Percentiles rank a stretch among this genome's conserved stretches.
phyloP scores from a whole-genome alignment of 2,329 filamentous ascomycete species.

The Orbilia quercus region DNA sequence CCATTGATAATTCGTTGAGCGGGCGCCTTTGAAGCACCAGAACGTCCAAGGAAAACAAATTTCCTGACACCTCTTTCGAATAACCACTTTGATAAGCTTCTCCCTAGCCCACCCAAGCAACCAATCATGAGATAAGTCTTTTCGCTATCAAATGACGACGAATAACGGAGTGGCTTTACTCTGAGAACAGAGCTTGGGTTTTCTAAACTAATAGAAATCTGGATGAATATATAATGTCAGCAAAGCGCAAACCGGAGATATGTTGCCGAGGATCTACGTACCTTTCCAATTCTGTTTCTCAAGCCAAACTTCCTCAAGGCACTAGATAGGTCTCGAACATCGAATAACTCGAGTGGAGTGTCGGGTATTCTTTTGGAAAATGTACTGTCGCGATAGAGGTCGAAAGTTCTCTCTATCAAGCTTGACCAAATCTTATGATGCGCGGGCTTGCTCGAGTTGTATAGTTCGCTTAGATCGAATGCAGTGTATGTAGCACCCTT shows the following conservation, averaged over 20 bases:
- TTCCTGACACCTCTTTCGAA: conserved; percentile 66
- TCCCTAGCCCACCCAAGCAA: conserved; percentile 68
- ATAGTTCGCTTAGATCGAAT: conserved; percentile 36
- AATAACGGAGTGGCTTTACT: conserved; percentile 8
- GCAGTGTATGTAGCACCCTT: conserved; percentile 58
- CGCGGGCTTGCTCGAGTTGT: conserved; percentile 4
- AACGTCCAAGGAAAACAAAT: conserved; percentile 67
- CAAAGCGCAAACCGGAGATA: background rate
- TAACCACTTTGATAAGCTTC: conserved; percentile 68
- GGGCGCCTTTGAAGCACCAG: conserved; percentile 59
- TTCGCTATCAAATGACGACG: conserved; percentile 44
- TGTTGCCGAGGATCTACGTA: background rate
- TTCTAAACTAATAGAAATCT: conserved; percentile 25
- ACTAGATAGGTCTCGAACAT: conserved; percentile 3
- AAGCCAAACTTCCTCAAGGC: conserved; percentile 3
- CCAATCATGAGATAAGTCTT: conserved; percentile 68
- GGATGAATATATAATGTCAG: background rate
- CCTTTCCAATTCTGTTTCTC: conserved; percentile 25
- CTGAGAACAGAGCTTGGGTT: conserved; percentile 1
- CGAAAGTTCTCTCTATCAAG: conserved; percentile 1
- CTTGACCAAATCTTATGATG: conserved; percentile 7
- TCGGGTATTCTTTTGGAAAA: conserved; percentile 8
- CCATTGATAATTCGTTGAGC: conserved; percentile 59
- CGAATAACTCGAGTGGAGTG: conserved; percentile 11
- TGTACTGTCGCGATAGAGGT: conserved; percentile 19